phyloP scores from a whole-genome alignment of 148 eudicot species.

The Chenopodium quinoa region DNA sequence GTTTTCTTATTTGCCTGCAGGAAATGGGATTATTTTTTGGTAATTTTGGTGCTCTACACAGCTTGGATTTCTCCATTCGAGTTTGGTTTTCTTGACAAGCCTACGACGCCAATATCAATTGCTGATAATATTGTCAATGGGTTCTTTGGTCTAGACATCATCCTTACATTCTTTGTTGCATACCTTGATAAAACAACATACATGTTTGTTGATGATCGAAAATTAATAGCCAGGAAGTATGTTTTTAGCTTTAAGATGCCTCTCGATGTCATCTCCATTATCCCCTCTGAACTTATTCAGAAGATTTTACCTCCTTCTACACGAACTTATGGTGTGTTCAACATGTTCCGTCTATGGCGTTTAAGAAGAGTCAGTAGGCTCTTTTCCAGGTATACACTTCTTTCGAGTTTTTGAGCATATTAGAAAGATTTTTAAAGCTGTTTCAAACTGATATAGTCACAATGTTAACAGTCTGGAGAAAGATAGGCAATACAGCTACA shows the following conservation, averaged over 20 bases:
- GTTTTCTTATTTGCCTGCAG: constrained; percentile 27
- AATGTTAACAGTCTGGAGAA: constrained; percentile 54
- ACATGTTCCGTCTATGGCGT: constrained; percentile 94
- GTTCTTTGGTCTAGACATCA: constrained; percentile 56
- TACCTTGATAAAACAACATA: constrained; percentile 54
- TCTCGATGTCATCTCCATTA: constrained; percentile 57
- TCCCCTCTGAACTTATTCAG: constrained; percentile 53
- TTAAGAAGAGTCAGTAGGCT: constrained; percentile 69
- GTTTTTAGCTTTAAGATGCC: constrained; percentile 46
- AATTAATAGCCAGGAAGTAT: constrained; percentile 55
- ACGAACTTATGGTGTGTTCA: constrained; percentile 58
- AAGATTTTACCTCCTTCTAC: constrained; percentile 38
- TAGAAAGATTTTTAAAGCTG: background rate
- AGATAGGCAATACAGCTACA: constrained; percentile 66
- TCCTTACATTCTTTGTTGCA: constrained; percentile 68
- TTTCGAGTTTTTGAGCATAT: background rate
- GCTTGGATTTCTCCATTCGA: constrained; percentile 80
- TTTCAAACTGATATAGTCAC: background rate
- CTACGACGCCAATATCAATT: constrained; percentile 39
- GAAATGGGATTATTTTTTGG: constrained; percentile 60
- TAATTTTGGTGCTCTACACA: constrained; percentile 56
- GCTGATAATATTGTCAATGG: constrained; percentile 62
- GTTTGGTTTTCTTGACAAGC: constrained; percentile 49
- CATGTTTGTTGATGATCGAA: constrained; percentile 49
- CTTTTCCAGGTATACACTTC: constrained; percentile 52